Percentiles rank a stretch among this genome's conserved stretches.
phyloP scores from a whole-genome alignment of 192 early-diverging fungal genomes.

The Coemansia sp. region DNA sequence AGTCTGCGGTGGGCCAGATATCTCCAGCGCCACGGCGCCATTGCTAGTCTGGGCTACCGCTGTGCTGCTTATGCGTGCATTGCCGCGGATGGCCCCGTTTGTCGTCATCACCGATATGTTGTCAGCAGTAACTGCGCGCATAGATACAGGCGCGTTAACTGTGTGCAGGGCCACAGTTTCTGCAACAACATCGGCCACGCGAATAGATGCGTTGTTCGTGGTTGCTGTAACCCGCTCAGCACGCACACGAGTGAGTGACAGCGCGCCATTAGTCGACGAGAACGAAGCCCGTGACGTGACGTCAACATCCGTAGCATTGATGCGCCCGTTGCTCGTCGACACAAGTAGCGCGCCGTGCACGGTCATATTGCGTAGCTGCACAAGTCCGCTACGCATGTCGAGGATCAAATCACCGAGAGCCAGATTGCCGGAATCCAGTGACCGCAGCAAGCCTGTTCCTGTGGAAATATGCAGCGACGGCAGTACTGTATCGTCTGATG shows the following conservation, averaged over 20 bases:
- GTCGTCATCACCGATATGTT: slow-evolving; percentile 6
- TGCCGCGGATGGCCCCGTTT: slow-evolving; percentile 24
- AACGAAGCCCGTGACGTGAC: not conserved
- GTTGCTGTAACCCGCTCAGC: not conserved
- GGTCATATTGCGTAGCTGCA: slow-evolving; percentile 17
- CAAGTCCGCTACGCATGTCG: slow-evolving; percentile 12
- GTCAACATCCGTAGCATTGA: slow-evolving; percentile 12
- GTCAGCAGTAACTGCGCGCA: not conserved
- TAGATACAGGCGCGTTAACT: slow-evolving; percentile 12
- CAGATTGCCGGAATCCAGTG: slow-evolving; percentile 17
- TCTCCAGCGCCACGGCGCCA: slow-evolving; percentile 8
- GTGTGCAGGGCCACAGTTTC: slow-evolving; percentile 8
- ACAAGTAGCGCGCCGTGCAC: slow-evolving; percentile 9
- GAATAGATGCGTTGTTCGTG: slow-evolving; percentile 13
- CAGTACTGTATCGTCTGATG: too few relatives aligned
- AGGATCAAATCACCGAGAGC: slow-evolving; percentile 5
- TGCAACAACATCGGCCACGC: not conserved
- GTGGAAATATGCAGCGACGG: slow-evolving; percentile 9
- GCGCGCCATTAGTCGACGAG: slow-evolving; percentile 11
- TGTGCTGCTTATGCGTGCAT: not conserved
- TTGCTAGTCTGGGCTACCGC: slow-evolving; percentile 7
- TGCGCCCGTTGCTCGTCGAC: slow-evolving; percentile 17
- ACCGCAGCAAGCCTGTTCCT: slow-evolving; percentile 9
- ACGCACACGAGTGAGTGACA: not conserved
- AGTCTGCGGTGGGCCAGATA: not conserved